Percentiles rank a stretch among this genome's conserved stretches.
Conservation (phyloP, 306 rosid species). For the Sicyos edulis region DNA sequence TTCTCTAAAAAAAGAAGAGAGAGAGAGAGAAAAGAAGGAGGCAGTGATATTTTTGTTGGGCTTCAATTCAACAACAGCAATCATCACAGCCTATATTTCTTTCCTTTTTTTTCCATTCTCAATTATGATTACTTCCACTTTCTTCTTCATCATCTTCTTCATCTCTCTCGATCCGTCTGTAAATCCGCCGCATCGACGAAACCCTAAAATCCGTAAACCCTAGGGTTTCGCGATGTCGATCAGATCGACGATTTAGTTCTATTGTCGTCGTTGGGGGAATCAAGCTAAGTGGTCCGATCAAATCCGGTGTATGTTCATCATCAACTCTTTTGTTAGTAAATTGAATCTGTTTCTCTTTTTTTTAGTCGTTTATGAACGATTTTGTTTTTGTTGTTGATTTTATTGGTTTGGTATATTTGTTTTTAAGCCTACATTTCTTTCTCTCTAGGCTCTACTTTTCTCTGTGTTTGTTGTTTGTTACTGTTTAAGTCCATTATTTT, state of each 20-base stretch:
- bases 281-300: slow-evolving; percentile 14
- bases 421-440: too few species aligned
- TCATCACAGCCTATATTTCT: background rate
- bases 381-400: too few species aligned
- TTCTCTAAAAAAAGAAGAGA: background rate
- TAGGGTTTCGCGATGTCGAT: background rate
- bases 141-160: background rate
- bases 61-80: background rate
- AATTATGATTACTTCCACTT: background rate
- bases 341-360: background rate
- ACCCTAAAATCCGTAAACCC: background rate
- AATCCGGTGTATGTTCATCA: background rate
- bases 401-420: too few species aligned
- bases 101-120: too few species aligned
- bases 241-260: too few species aligned
- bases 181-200: background rate
- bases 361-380: background rate
- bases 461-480: background rate
- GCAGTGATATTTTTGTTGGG: background rate
- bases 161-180: background rate
- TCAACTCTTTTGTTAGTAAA: too few species aligned
- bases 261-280: slow-evolving; percentile 4
- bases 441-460: background rate
- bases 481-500: background rate
- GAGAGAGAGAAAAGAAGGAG: background rate